Conservation (phyloP, 1,284 basidiomycete genomes). For the Spongispora temasekensis region DNA sequence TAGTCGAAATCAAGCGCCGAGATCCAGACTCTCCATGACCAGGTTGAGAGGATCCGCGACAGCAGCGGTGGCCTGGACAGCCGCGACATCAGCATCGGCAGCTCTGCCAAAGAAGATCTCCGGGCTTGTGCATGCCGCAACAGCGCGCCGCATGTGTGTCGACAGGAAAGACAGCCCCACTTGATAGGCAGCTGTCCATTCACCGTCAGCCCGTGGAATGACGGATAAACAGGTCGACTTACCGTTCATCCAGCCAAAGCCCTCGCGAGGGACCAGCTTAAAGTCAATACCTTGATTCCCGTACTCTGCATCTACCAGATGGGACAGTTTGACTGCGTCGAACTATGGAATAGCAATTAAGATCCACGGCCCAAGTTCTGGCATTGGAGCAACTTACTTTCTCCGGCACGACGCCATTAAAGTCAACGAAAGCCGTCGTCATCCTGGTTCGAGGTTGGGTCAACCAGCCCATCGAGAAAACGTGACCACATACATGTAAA, state of each 20-base stretch:
- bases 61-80: constrained; percentile 41
- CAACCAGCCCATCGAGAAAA: not conserved
- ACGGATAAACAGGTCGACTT: constrained; percentile 19
- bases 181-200: constrained; percentile 79
- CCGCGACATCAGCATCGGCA: constrained; percentile 39
- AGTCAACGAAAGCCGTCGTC: constrained; percentile 91
- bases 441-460: constrained; percentile 54
- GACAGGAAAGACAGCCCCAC: constrained; percentile 95
- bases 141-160: constrained; percentile 90
- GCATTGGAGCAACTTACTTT: constrained; percentile 51
- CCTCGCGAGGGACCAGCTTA: constrained; percentile 93
- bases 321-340: constrained; percentile 93
- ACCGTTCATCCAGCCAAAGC: constrained; percentile 98
- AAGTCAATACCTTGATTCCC: constrained; percentile 99
- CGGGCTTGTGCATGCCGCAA: constrained; percentile 90
- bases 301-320: constrained; percentile 97
- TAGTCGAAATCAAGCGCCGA: constrained; percentile 19
- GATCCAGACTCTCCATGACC: constrained; percentile 63
- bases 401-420: constrained; percentile 96
- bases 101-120: constrained; percentile 80
- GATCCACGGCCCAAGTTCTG: not conserved
- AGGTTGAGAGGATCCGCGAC: constrained; percentile 64
- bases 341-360: constrained; percentile 53
- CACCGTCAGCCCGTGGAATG: constrained; percentile 23
- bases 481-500: constrained; percentile 80